Evolutionary conservation across 108 stramenopile genomes (phyloP).

Genomic region (Cyclotella cryptica): DNA sequence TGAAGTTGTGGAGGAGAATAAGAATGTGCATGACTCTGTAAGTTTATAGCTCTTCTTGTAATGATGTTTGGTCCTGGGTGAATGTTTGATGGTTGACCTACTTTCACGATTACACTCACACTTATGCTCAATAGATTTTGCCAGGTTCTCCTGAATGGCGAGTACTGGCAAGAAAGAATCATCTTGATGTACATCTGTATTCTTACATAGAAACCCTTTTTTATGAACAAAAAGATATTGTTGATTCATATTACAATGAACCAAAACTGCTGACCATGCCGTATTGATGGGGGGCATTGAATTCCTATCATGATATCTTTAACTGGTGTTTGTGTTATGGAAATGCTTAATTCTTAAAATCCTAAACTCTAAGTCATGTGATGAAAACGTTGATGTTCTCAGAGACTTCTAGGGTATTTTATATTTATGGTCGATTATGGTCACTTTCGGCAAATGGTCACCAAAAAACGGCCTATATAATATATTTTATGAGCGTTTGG

Average conservation of each 20-base stretch:
- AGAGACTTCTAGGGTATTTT: too few species aligned
- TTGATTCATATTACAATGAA: conserved; percentile 12
- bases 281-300: too few species aligned
- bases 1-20: not conserved
- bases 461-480: too few species aligned
- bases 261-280: too few species aligned
- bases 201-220: conserved; percentile 20
- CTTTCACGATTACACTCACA: not conserved
- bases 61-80: not conserved
- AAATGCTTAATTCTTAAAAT: too few species aligned
- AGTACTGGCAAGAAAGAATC: conserved; percentile 21
- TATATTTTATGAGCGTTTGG: too few species aligned
- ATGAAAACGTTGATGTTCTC: too few species aligned
- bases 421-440: too few species aligned
- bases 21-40: not conserved
- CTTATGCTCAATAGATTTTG: conserved; percentile 4
- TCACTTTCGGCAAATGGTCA: too few species aligned
- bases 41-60: not conserved
- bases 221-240: conserved; percentile 17
- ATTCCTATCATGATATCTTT: too few species aligned
- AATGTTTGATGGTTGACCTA: not conserved
- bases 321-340: too few species aligned
- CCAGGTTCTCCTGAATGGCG: conserved; percentile 13
- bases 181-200: conserved; percentile 25
- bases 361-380: too few species aligned